phyloP scores from a whole-genome alignment of 805 yeast species.

The Yarrowia keelungensis region DNA sequence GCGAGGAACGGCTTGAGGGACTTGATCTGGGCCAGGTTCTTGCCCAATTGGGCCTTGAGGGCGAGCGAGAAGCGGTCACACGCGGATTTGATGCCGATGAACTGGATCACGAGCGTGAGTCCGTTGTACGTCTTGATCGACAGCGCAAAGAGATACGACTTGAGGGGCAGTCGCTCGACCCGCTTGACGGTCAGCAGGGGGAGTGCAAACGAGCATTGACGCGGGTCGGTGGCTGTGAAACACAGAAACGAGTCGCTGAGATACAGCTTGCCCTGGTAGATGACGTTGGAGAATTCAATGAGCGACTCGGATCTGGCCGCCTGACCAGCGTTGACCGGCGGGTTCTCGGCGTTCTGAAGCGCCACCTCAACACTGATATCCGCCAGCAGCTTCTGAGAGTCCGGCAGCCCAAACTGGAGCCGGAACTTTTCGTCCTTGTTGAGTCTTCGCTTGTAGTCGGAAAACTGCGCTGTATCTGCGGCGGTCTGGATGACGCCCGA shows the following conservation, averaged over 20 bases:
- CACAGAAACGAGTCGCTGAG: constrained; percentile 78
- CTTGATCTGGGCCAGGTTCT: constrained; percentile 67
- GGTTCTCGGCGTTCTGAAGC: constrained; percentile 43
- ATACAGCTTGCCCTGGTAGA: constrained; percentile 60
- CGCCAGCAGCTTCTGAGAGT: constrained; percentile 66
- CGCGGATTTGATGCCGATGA: constrained; percentile 78
- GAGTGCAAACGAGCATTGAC: constrained; percentile 69
- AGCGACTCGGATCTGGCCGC: constrained; percentile 42
- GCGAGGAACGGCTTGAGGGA: constrained; percentile 66
- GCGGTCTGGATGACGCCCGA: constrained; percentile 36
- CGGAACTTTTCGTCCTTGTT: constrained; percentile 76
- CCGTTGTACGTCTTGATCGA: constrained; percentile 73
- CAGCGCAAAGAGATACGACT: constrained; percentile 78
- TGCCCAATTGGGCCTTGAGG: constrained; percentile 65
- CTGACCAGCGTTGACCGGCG: constrained; percentile 41
- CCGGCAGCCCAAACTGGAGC: constrained; percentile 72
- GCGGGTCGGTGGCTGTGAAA: constrained; percentile 74
- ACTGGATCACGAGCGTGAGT: constrained; percentile 66
- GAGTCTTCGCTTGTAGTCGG: constrained; percentile 52
- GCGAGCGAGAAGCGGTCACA: constrained; percentile 80
- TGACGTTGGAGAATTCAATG: constrained; percentile 39
- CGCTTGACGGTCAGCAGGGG: constrained; percentile 81
- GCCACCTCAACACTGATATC: constrained; percentile 71
- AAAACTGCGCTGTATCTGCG: constrained; percentile 39
- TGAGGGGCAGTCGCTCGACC: constrained; percentile 83